Percentiles rank a stretch among this genome's conserved stretches.
phyloP scores from a whole-genome alignment of 768 basidiomycete genomes.

The Lentinula boryana region DNA sequence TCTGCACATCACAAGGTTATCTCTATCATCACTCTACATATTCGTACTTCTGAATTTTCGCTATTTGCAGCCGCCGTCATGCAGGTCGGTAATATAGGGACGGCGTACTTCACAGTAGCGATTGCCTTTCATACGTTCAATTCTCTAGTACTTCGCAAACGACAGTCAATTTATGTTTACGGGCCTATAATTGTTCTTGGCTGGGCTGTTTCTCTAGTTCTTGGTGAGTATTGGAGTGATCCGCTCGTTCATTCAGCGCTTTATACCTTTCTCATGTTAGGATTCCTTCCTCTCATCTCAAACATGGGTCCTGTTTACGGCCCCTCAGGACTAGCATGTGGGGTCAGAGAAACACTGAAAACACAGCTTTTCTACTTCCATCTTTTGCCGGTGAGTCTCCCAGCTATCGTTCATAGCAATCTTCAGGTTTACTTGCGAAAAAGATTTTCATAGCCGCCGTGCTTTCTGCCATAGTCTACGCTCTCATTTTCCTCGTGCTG shows the following conservation, averaged over 20 bases:
- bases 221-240: conserved; percentile 34
- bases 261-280: conserved; percentile 14
- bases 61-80: conserved; percentile 40
- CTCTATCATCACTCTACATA: background rate
- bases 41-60: background rate
- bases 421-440: background rate
- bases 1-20: conserved; percentile 59
- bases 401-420: background rate
- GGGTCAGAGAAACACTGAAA: conserved; percentile 36
- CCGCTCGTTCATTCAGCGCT: background rate
- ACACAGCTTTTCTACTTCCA: conserved; percentile 46
- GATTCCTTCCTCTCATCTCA: conserved; percentile 30
- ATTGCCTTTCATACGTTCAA: conserved; percentile 67
- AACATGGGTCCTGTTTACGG: conserved; percentile 42
- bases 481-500: conserved; percentile 55
- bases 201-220: conserved; percentile 43
- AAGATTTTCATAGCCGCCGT: conserved; percentile 57
- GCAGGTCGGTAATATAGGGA: conserved; percentile 57
- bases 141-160: conserved; percentile 52
- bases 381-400: conserved; percentile 47
- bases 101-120: conserved; percentile 57
- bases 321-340: conserved; percentile 44
- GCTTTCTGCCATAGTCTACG: conserved; percentile 50
- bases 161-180: conserved; percentile 45
- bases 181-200: conserved; percentile 37